Evolutionary conservation across 2,329 filamentous ascomycete species (phyloP), one percentile per base, ranked within the genome.

Genomic region (Diaporthe destruens): DNA sequence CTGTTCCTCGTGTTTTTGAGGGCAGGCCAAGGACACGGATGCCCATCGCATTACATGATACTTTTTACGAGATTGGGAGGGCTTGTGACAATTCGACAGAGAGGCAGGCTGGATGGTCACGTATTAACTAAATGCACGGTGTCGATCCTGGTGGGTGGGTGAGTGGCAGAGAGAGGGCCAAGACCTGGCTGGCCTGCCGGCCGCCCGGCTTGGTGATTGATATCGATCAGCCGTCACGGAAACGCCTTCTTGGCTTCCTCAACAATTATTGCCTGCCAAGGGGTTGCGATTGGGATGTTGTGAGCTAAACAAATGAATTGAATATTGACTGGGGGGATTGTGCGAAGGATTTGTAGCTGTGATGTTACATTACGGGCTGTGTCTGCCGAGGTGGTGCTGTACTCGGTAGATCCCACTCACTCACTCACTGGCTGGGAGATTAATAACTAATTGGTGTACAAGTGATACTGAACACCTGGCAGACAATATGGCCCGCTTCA

Each of bases 1-100:
- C 14, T 6, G n/a, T 44, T 18, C 56, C 14, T 32, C 16, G 23
- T 61, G 23, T 23, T 29, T 23, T 29, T 6, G 34, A 59, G 36
- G 14, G 16, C 36, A n/a, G 14, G 16, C 36, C 11, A n/a, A 44
- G 56, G 6, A 36, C 12, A 29, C 32, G 18, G 6, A 29, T 23
- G n/a, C n/a, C 14, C 16, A 34, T n/a, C n/a, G 25, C 9, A 49
- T 63, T 63, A 49, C 59, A 63, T 63, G 59, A 63, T 63, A n/a
- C 42, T 34, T 49, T 49, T 63, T 63, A 63, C 59, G 59, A 63
- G 42, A 63, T 63, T 49, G 59, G 11, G 39, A 63, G 11, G 11
- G 11, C 29, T 63, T 25, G n/a, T 63, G 42, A 49, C 23, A 9
- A 23, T 49, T 63, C 20, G 32, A 23, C 34, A 63, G 20, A 14